Base-by-base conservation (phyloP, 129 eudicot species). In the Flaveria brownii region DNA sequence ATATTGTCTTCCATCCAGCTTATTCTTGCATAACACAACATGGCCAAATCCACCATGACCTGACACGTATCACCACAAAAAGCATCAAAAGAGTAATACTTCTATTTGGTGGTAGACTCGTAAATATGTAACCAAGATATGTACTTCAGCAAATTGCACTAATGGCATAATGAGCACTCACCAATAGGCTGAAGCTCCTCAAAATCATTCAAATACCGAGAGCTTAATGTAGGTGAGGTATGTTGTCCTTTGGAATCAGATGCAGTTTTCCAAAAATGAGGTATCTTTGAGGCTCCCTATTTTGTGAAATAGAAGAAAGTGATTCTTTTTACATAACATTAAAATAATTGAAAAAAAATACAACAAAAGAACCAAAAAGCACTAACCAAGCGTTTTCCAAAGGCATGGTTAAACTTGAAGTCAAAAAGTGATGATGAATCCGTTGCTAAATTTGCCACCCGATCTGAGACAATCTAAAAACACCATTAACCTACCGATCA, bases 1-100 rank as follows among this genome's bases (percentile, higher is more conserved):
- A 82, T 95, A 91, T 25, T 91, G 99, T 83, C 97, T 84, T 49
- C 97, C 99, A 67, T 95, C 99, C 75, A 91, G 76, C 94, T 95
- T 95, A 86, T 95, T 95, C 84, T 87, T 91, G 87, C 99, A 95
- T 76, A 95, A 75, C 74, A 91, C 92, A 55, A 95, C 99, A 78
- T 85, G 96, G 68, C 99, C 99, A 65, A 89, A 95, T 61, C 96
- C 97, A 75, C 99, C 99, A 78, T 83, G 97, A 62, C 99, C 97
- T 95, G 76, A 64, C 60, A 79, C 55, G 52, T 30, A 36, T 71
- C 64, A 49, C 66, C 64, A 51, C 50, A 41, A 26, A 68, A 81
- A 64, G 33, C 57, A 45, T 80, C 52, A 69, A 60, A 71, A 14
- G 5, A 47, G 69, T 45, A 61, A 62, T 64, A 42, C 62, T 7